Conservation (phyloP, 306 rosid genomes). For the Acacia crassicarpa region DNA sequence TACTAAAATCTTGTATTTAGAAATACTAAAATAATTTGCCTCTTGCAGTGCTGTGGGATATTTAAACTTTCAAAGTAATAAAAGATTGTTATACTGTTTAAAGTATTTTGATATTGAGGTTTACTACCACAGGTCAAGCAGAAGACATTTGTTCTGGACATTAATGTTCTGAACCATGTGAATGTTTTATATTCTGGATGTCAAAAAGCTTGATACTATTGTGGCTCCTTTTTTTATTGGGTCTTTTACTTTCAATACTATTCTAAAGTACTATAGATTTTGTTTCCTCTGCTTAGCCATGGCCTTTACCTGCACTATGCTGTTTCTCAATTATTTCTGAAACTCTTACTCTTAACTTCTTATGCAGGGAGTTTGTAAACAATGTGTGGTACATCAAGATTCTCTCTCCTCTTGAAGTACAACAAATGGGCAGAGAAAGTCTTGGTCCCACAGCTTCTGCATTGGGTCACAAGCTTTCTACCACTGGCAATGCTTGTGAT, state of each 20-base stretch:
- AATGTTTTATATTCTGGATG: not conserved
- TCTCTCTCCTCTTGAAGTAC: conserved; percentile 67
- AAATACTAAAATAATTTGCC: not conserved
- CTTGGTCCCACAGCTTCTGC: conserved; percentile 37
- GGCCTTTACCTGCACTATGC: not conserved
- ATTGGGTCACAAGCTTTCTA: conserved; percentile 42
- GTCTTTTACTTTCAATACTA: not conserved
- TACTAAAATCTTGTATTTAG: not conserved
- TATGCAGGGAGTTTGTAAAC: conserved; percentile 75
- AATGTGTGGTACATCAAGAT: conserved; percentile 69
- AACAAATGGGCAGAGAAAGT: conserved; percentile 66
- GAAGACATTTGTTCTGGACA: not conserved
- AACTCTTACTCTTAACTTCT: conserved; percentile 10
- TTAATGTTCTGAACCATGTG: not conserved
- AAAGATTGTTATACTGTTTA: too few relatives aligned
- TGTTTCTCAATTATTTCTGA: conserved; percentile 8
- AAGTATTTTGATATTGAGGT: not conserved
- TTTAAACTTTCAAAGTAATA: too few relatives aligned
- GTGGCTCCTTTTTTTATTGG: not conserved
- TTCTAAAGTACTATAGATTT: not conserved
- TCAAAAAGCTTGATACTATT: not conserved
- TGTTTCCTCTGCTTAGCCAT: not conserved
- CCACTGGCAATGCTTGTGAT: conserved; percentile 45
- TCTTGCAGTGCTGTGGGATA: too few relatives aligned
- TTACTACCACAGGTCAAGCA: not conserved